phyloP scores from a whole-genome alignment of 2,329 filamentous ascomycete genomes.

The Lachnellula willkommii region DNA sequence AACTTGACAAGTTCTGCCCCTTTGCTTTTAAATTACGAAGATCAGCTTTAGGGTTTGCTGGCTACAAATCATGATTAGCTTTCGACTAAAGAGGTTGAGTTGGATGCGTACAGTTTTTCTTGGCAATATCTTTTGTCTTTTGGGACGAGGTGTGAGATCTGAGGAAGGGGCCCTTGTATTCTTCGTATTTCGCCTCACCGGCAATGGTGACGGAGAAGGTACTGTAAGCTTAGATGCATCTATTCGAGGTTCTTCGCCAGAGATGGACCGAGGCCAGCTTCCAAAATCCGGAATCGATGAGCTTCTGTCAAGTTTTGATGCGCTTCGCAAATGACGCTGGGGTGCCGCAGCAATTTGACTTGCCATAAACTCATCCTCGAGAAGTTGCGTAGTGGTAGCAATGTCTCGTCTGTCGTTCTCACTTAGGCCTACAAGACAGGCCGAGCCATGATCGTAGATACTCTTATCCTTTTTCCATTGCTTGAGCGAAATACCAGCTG shows the following conservation, averaged over 20 bases:
- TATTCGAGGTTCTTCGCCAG: neutral
- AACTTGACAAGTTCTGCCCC: neutral
- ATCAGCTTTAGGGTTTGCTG: neutral
- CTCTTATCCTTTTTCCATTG: neutral
- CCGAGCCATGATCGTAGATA: neutral
- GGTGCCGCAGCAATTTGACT: neutral
- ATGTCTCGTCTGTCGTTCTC: neutral
- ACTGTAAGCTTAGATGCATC: neutral
- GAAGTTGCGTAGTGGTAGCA: neutral
- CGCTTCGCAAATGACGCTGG: neutral
- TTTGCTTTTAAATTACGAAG: neutral
- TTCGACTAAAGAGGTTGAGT: too few species aligned
- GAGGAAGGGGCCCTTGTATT: too few species aligned
- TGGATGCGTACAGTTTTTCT: too few species aligned
- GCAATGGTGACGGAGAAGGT: too few species aligned
- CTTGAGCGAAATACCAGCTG: neutral
- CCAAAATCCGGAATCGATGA: neutral
- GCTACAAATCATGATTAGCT: neutral
- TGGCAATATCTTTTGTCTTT: too few species aligned
- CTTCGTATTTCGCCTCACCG: too few species aligned
- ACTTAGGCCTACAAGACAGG: neutral
- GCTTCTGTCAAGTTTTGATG: neutral
- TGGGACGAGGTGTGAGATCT: too few species aligned
- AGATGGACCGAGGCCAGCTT: neutral
- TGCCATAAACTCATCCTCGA: neutral